Evolutionary conservation across 2,329 filamentous ascomycete genomes (phyloP), one percentile per base, ranked within the genome.

Genomic region (Xylaria sp.): DNA sequence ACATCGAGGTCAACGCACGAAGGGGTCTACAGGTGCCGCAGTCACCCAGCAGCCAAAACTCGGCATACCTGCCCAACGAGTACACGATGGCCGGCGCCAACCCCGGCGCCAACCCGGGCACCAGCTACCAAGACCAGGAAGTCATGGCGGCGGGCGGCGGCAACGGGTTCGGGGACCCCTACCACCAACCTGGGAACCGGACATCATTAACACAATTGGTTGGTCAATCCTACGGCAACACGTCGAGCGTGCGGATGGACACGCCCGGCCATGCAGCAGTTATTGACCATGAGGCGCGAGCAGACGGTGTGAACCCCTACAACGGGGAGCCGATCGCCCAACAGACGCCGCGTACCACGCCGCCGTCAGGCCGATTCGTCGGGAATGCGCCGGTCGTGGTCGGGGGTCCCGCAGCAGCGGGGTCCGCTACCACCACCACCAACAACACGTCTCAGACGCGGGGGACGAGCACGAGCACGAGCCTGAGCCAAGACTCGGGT

Each of bases 41-140:
- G 70, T 91, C 90, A 69, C 89, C 89, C 57, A 90, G 89, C 80
- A 95, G 90, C 79, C 85, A 87, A 73, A 91, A 87, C 72, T 92
- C 90, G 64, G 85, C 82, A 60, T 75, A 74, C 63, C 61, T 71
- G 66, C 62, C 62, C 39, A 62, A 60, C 54, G 64, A 66, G 41
- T 56, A 63, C 24, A 48, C 57, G 40, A 60, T 57, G 47, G 58
- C 62, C 24, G 64, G 58, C 26, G 58, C 60, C 17, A 47, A 56
- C 18, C 37, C 48, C 44, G 61, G 61, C 13, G 50, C 38, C 29
- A 59, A 62, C 48, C n/a, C n/a, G n/a, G n/a, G n/a, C n/a, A n/a
- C n/a, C n/a, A n/a, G n/a, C n/a, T n/a, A n/a, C n/a, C 55, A 72
- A 63, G 85, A 86, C 67, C 78, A 80, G 69, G 82, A 86, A 67